Percentiles rank a stretch among this genome's conserved stretches.
Conservation (phyloP, 2,329 filamentous ascomycete species). For the Neonectria neomacrospora region DNA sequence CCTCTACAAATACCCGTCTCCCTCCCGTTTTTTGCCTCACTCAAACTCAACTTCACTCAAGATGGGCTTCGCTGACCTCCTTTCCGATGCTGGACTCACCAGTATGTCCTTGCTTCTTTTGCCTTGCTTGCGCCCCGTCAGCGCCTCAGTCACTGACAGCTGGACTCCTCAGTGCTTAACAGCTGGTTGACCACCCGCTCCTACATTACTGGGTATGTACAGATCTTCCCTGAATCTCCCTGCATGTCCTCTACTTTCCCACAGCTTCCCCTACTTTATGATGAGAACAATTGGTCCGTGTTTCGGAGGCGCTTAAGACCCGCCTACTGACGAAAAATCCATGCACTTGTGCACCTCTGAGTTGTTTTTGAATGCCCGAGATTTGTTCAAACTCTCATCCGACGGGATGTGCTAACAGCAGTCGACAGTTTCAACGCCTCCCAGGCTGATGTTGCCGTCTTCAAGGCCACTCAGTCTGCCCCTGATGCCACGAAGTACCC, state of each 20-base stretch:
- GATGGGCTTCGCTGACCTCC: slow-evolving; percentile 78
- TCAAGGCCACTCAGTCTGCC: slow-evolving; percentile 83
- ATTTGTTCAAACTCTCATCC: slow-evolving; percentile 9
- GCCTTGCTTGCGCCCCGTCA: slow-evolving; percentile 38
- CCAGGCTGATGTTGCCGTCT: slow-evolving; percentile 95
- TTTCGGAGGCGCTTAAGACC: slow-evolving; percentile 96
- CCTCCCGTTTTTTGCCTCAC: slow-evolving; percentile 38
- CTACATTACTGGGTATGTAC: slow-evolving; percentile 84
- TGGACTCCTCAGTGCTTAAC: slow-evolving; percentile 70
- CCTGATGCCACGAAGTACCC: slow-evolving; percentile 90
- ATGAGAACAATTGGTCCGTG: slow-evolving; percentile 96
- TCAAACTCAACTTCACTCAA: slow-evolving; percentile 50
- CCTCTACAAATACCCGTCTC: slow-evolving; percentile 45
- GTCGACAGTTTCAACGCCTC: slow-evolving; percentile 69
- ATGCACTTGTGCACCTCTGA: slow-evolving; percentile 84
- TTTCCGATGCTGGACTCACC: slow-evolving; percentile 71
- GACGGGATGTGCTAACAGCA: slow-evolving; percentile 35
- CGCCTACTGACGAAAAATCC: slow-evolving; percentile 80
- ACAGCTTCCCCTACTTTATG: slow-evolving; percentile 49
- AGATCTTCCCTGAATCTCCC: not conserved
- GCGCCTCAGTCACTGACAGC: slow-evolving; percentile 48
- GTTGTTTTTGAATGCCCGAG: slow-evolving; percentile 34
- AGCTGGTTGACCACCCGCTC: slow-evolving; percentile 78
- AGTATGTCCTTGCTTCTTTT: slow-evolving; percentile 49
- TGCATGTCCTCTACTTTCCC: slow-evolving; percentile 1